Evolutionary conservation across 768 basidiomycete genomes (phyloP).

Genomic region (Pulveroboletus sp.): DNA sequence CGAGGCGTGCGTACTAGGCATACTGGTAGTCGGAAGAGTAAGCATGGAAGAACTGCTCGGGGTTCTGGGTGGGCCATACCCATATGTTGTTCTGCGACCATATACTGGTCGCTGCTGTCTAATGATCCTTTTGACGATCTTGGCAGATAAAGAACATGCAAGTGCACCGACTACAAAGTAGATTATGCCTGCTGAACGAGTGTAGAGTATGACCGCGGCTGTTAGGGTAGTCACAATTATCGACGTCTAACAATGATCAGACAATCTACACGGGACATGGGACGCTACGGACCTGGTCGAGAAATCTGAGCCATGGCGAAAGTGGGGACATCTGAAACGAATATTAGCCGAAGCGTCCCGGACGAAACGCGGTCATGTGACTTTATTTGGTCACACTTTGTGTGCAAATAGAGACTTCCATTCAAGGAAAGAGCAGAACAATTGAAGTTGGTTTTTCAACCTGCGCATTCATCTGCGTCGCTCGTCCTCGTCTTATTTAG

Average conservation of each 20-base stretch:
- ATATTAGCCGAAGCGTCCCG: neutral
- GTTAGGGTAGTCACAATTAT: constrained; percentile 51
- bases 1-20: constrained; percentile 83
- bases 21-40: constrained; percentile 39
- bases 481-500: constrained; percentile 15
- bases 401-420: constrained; percentile 25
- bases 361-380: constrained; percentile 31
- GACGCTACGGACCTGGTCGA: constrained; percentile 28
- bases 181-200: constrained; percentile 55
- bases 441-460: constrained; percentile 31
- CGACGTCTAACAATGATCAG: constrained; percentile 46
- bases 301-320: constrained; percentile 28
- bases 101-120: constrained; percentile 60
- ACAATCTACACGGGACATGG: neutral
- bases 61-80: constrained; percentile 42
- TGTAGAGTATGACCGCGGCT: constrained; percentile 49
- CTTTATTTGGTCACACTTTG: constrained; percentile 29
- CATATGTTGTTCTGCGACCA: constrained; percentile 55
- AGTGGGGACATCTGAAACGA: constrained; percentile 3
- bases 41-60: neutral
- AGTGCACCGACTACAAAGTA: constrained; percentile 61
- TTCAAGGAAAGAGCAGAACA: constrained; percentile 25
- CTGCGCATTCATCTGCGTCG: constrained; percentile 12
- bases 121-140: constrained; percentile 55
- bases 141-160: constrained; percentile 54